Conservation (phyloP, 73 alveolate species). For the Paramecium tetraurelia region DNA sequence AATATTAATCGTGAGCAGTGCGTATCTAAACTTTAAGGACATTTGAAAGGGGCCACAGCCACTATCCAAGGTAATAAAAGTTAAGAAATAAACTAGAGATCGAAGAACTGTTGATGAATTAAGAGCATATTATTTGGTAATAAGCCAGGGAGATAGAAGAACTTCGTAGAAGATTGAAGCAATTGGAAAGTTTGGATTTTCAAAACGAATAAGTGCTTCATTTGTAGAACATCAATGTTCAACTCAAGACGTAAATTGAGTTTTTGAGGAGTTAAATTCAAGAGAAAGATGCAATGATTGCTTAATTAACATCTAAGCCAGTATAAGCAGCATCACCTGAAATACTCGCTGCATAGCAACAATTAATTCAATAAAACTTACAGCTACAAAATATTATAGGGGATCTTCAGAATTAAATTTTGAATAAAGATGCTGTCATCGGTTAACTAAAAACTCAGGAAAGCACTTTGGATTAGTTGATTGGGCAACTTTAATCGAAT, state of each 20-base stretch:
- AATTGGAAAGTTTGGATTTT: background rate
- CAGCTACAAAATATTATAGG: background rate
- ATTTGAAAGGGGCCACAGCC: background rate
- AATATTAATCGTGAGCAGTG: conserved; percentile 8
- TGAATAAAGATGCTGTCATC: background rate
- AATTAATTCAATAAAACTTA: background rate
- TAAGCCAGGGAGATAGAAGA: background rate
- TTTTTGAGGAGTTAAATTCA: background rate
- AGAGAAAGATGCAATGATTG: conserved; percentile 27
- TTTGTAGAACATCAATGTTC: background rate
- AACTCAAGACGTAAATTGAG: background rate
- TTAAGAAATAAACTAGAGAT: background rate
- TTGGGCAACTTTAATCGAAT: background rate
- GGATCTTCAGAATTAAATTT: background rate
- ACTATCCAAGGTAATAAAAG: background rate
- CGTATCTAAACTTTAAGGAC: background rate
- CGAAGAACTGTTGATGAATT: background rate
- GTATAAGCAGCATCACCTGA: conserved; percentile 8
- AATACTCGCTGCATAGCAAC: background rate
- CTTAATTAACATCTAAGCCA: conserved; percentile 9
- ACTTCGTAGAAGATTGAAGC: background rate
- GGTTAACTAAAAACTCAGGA: background rate
- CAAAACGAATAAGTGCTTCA: background rate
- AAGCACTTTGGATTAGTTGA: background rate
- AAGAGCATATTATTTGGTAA: conserved; percentile 1